These are phyloP conservation scores for Paramecium pentaurelia DNA, from an alignment of 73 alveolate genomes.

Conservation along the genomic window DNA sequence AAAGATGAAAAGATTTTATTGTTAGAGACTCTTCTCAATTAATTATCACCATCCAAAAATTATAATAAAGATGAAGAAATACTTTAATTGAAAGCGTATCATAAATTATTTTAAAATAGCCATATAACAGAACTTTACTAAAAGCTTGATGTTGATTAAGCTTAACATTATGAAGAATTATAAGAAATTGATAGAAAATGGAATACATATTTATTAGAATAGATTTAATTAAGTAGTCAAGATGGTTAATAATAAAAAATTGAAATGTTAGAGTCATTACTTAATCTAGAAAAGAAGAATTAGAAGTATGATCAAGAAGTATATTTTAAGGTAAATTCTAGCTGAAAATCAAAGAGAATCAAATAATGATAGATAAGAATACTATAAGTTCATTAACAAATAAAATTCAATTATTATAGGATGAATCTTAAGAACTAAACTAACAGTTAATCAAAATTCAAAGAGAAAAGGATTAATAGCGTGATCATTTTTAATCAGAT, in stretches of 20 bases:
- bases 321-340: neutral
- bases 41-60: neutral
- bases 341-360: neutral
- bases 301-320: neutral
- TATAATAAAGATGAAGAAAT: neutral
- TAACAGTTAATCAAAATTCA: neutral
- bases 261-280: neutral
- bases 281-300: neutral
- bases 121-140: neutral
- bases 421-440: neutral
- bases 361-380: neutral
- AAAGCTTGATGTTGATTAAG: neutral
- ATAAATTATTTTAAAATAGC: neutral
- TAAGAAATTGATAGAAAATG: neutral
- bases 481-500: neutral
- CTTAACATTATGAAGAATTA: neutral
- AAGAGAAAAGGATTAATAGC: neutral
- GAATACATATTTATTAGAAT: neutral
- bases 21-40: neutral
- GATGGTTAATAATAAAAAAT: neutral
- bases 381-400: neutral
- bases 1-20: neutral
- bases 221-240: neutral
- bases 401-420: neutral
- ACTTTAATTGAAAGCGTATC: neutral